Base-by-base conservation (phyloP, 2,329 filamentous ascomycete species). In the Fusarium ambrosium region DNA sequence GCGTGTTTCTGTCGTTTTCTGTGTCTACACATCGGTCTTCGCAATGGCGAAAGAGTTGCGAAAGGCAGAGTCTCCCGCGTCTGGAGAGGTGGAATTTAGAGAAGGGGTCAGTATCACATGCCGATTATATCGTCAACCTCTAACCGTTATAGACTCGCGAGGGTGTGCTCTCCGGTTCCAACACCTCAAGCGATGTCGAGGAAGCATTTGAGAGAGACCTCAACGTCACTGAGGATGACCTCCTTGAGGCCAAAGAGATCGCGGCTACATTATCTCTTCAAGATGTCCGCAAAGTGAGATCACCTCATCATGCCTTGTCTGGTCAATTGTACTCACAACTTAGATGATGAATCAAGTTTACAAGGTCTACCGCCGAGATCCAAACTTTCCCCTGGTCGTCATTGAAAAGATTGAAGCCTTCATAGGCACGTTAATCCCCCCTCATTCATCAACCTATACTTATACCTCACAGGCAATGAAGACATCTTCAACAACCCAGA, bases 241-340 rank as follows among this genome's bases (percentile, higher is more conserved):
- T 86, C n/a, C 79, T 84, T n/a, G 83, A 86, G 70, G 85, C 85
- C 36, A 85, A 80, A 69, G 83, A 82, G 43, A 68, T 81, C 39
- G 84, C 84, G 2, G 78, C 74, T 22, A 81, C 64, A 51, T 79
- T 83, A 66, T 81, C 78, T 37, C 79, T 83, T 22, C 82, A 82
- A 36, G 79, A 81, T 43, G 81, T 81, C 34, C 78, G 77, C 59
- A 70, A 73, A n/a, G 81, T 81, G 72, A 53, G 78, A 62, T 14
- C 20, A 24, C 3, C 6, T 27, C 10, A 1, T 6, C 5, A 2
- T 8, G 2, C 3, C 13, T 18, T n/a, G 4, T 14, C 8, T 32
- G 7, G 18, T 18, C 6, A 51, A 24, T 9, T 20, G 16, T 41
- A 71, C 13, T 73, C 43, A 10, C 6, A 3, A 10, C 16, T 14